phyloP scores from a whole-genome alignment of 768 basidiomycete genomes.

The Phaeotremella skinneri region DNA sequence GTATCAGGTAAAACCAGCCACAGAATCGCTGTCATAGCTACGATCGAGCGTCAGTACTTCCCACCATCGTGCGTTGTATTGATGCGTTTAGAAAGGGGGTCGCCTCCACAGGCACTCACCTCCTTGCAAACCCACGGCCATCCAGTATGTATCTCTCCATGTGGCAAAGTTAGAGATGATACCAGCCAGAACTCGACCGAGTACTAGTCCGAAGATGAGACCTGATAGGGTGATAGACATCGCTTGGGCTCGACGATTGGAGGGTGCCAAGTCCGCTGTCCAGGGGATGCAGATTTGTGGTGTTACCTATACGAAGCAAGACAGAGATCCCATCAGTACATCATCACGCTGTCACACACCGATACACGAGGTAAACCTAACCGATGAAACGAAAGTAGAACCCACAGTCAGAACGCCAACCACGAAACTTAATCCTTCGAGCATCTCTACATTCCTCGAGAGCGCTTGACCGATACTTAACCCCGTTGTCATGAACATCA shows the following conservation, averaged over 20 bases:
- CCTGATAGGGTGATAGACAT: constrained; percentile 61
- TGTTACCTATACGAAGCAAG: constrained; percentile 54
- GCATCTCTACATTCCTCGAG: constrained; percentile 61
- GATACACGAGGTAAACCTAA: background rate
- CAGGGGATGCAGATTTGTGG: constrained; percentile 65
- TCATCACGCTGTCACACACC: background rate
- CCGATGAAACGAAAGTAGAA: no score
- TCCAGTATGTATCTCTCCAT: constrained; percentile 75
- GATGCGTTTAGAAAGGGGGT: no score
- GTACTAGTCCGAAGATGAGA: constrained; percentile 42
- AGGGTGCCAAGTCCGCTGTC: constrained; percentile 78
- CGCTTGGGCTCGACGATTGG: constrained; percentile 68
- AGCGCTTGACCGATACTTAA: constrained; percentile 72
- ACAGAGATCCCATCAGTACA: no score
- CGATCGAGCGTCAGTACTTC: constrained; percentile 11
- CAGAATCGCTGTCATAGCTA: constrained; percentile 59
- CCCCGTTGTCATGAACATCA: constrained; percentile 59
- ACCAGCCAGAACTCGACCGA: constrained; percentile 44
- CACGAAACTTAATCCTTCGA: constrained; percentile 68
- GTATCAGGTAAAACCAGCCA: constrained; percentile 77
- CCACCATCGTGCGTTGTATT: no score
- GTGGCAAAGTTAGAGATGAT: constrained; percentile 68
- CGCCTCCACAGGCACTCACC: constrained; percentile 35
- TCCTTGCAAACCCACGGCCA: constrained; percentile 69
- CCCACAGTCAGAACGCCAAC: constrained; percentile 67